Evolutionary conservation across 768 basidiomycete species (phyloP), one percentile per base, ranked within the genome.

Genomic region (Calvatia gigantea): DNA sequence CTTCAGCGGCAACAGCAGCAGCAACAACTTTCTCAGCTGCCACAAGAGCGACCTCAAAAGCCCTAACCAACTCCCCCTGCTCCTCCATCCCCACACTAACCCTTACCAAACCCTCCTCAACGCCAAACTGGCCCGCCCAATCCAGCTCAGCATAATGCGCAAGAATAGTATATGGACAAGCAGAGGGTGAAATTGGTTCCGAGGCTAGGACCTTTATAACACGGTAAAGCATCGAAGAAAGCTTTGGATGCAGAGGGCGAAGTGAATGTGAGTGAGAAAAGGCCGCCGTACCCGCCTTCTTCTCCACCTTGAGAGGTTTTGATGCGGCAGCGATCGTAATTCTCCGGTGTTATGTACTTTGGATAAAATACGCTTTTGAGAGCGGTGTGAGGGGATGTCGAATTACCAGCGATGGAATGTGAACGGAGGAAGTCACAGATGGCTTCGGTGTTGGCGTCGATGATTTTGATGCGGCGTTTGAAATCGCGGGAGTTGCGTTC

Each of bases 401-500:
- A 41, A 1, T 75, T 75, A 17, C 68, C 77, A 2, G 72, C 70
- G 27, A 74, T 52, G 0, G 86, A 86, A 44, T 80, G 82, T 2
- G 82, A 75, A 35, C 76, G 79, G 27, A 99, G 76, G 67, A 87
- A 83, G 52, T 90, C 87, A 69, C 93, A 95, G 54, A 95, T 75
- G 41, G 81, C 81, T 66, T 92, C 86, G 3, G 95, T 77, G 68
- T 96, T 98, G 29, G 70, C 68, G 68, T 98, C 92, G 69, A 96
- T 92, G 51, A 75, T 67, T 53, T 75, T 75, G 61, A 94, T 80
- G 52, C 96, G 91, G 6, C 73, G 76, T 49, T 78, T 72, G 75
- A 96, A 98, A 72, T 97, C 87, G 48, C 96, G 91, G 15, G 96
- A 98, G 72, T 99, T 99, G 61, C 95, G 89, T 67, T 99, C 96